Evolutionary conservation across 768 basidiomycete species (phyloP), one percentile per base, ranked within the genome.

Genomic region (Boletus coccyginus): DNA sequence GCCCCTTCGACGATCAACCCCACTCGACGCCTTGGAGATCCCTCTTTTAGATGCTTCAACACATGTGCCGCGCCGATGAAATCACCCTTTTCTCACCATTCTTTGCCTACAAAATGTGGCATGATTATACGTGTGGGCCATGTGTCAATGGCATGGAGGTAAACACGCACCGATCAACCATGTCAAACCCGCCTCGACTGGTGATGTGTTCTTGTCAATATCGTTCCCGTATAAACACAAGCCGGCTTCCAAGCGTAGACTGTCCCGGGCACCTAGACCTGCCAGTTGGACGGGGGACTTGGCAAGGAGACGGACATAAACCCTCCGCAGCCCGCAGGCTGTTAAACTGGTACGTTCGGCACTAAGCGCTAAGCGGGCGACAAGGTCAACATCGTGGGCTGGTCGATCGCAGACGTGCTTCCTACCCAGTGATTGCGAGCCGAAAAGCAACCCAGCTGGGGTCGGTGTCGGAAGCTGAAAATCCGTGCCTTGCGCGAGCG

Each of bases 161-260:
- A 33, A 38, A 40, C 39, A 74, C 86, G 53, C 58, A 92, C 94
- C 90, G 47, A 99, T 93, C 27, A 98, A 85, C 97, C 96, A 98
- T 0, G 81, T 81, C 45, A 99, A 76, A 11, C 89, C 95, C 3
- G 93, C 97, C 73, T 98, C 96, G 3, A 97, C 84, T 0, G 94
- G 92, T 1, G 84, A 85, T 3, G 88, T 92, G 43, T 77, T 76
- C 72, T 98, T 95, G 69, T 95, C 89, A 16, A 98, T 75, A 65
- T 98, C 96, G 62, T 92, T 87, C 0, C 97, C 97, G 67, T 98
- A 97, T 33, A 99, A 77, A 71, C 96, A 98, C 86, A 98, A 88
- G 12, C 96, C 96, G 0, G 96, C 96, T 73, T 98, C 97, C 41
- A 98, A 77, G 24, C 96, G 84, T n/a, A 99, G 75, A 59, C 89